These are phyloP conservation scores for Fraxinus albicans DNA, from an alignment of 305 asterid species.

Conservation along the genomic window DNA sequence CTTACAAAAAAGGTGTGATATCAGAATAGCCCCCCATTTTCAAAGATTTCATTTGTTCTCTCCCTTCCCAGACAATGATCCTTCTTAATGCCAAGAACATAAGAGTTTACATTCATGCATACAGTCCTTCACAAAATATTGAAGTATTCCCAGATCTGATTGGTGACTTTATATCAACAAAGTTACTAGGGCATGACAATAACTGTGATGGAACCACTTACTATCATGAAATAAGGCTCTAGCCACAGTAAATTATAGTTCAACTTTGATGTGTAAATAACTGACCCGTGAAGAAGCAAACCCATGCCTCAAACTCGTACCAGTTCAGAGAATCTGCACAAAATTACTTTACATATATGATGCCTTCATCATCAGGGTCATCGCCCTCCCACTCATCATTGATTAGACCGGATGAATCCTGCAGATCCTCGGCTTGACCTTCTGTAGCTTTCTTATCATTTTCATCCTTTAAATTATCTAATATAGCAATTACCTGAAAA, in stretches of 20 bases:
- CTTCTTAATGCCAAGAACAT: not conserved
- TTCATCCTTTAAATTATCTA: slow-evolving; percentile 82
- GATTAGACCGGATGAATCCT: slow-evolving; percentile 40
- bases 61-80: not conserved
- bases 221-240: not conserved
- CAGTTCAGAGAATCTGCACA: slow-evolving; percentile 7
- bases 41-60: not conserved
- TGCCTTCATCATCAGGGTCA: slow-evolving; percentile 74
- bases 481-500: slow-evolving; percentile 81
- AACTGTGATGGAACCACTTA: not conserved
- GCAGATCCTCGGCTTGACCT: slow-evolving; percentile 26
- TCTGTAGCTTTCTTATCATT: slow-evolving; percentile 35
- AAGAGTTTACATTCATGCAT: not conserved
- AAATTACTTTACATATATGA: slow-evolving; percentile 73
- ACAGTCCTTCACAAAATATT: not conserved
- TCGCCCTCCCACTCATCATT: slow-evolving; percentile 63
- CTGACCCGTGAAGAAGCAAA: slow-evolving; percentile 34
- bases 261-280: not conserved
- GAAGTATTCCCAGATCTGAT: not conserved
- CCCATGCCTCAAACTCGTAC: slow-evolving; percentile 15
- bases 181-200: not conserved
- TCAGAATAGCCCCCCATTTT: not conserved
- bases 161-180: not conserved
- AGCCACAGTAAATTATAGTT: not conserved
- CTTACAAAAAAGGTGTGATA: not conserved